Conservation (phyloP, 768 basidiomycete species). For the Termitomyces eurrhizus region DNA sequence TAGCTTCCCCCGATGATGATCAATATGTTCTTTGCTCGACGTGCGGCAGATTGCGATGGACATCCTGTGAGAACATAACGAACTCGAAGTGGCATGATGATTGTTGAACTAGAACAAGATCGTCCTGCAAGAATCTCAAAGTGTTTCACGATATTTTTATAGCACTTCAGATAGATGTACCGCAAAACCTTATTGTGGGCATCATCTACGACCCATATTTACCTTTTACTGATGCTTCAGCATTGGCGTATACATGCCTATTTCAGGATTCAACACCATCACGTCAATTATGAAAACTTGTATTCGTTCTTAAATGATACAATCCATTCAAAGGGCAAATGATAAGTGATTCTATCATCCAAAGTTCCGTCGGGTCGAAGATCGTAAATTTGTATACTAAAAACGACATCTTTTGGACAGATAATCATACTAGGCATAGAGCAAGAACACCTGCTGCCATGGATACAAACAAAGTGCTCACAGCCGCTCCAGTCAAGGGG, state of each 20-base stretch:
- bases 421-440: slow-evolving; percentile 4
- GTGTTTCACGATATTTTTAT: background rate
- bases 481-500: background rate
- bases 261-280: background rate
- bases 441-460: slow-evolving; percentile 8
- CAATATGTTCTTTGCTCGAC: background rate
- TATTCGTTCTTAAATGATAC: background rate
- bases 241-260: too few relatives aligned
- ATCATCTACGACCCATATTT: background rate
- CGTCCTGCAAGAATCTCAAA: background rate
- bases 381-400: background rate
- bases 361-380: background rate
- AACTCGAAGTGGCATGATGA: background rate
- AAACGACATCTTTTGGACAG: background rate
- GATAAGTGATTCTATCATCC: background rate
- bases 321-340: background rate
- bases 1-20: background rate
- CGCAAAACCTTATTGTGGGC: background rate
- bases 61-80: background rate
- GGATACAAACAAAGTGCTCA: background rate
- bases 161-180: background rate
- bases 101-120: background rate
- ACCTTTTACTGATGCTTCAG: background rate
- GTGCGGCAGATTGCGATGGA: background rate
- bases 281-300: background rate